Evolutionary conservation across 179 eudicot genomes (phyloP).

Genomic region (Corrigiola litoralis): DNA sequence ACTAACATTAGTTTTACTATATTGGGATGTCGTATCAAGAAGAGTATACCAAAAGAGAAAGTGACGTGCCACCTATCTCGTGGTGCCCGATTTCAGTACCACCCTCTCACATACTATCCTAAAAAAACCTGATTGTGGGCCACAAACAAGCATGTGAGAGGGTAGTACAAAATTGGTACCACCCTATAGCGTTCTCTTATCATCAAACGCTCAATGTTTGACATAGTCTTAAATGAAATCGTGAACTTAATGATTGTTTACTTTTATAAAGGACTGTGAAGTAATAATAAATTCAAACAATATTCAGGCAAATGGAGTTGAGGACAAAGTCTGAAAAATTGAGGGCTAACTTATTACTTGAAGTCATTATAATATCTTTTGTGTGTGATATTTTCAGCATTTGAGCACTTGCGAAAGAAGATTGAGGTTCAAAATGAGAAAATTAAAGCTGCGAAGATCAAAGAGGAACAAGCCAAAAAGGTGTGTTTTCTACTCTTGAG

Average conservation of each 20-base stretch:
- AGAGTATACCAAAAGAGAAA: no score
- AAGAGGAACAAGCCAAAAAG: constrained; percentile 83
- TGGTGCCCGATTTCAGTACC: no score
- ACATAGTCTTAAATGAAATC: no score
- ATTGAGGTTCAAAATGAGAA: constrained; percentile 86
- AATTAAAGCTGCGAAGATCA: constrained; percentile 62
- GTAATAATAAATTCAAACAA: no score
- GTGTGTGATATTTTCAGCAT: constrained; percentile 44
- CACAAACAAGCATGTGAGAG: no score
- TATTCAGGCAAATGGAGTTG: neutral
- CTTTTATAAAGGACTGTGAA: neutral
- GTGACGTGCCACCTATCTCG: no score
- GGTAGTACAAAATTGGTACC: no score
- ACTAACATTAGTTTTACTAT: neutral
- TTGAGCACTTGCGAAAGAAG: constrained; percentile 93
- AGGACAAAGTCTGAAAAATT: neutral
- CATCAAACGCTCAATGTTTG: no score
- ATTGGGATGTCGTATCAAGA: neutral
- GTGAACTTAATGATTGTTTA: neutral
- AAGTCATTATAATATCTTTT: constrained; percentile 6
- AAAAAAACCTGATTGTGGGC: no score
- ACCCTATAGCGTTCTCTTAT: no score
- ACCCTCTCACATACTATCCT: no score
- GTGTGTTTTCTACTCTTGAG: constrained; percentile 24
- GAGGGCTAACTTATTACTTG: neutral